Evolutionary conservation across 805 yeast species (phyloP).

Genomic region (Saccharomycopsis amapae): DNA sequence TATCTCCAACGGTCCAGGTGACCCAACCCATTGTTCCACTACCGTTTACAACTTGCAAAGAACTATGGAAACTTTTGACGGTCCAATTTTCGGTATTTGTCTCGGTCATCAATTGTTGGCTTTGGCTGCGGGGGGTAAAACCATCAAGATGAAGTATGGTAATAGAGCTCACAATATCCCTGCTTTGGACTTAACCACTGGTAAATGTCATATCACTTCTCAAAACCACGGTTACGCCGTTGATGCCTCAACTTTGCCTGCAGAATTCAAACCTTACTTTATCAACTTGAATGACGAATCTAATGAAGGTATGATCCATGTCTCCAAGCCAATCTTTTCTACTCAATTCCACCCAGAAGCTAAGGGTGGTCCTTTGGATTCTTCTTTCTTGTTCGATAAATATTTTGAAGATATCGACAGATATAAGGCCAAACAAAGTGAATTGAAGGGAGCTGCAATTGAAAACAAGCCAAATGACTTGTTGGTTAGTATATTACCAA

Average conservation of each 20-base stretch:
- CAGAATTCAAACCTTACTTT: conserved; percentile 80
- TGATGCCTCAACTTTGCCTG: conserved; percentile 66
- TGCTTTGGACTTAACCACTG: conserved; percentile 80
- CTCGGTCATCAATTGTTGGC: conserved; percentile 96
- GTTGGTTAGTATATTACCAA: conserved; percentile 56
- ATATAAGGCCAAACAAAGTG: conserved; percentile 41
- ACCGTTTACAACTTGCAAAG: conserved; percentile 70
- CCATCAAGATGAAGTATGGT: conserved; percentile 91
- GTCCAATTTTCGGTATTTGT: conserved; percentile 97
- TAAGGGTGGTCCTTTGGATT: conserved; percentile 97
- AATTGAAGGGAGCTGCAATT: conserved; percentile 33
- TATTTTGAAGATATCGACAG: conserved; percentile 64
- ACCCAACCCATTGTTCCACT: conserved; percentile 81
- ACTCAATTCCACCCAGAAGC: conserved; percentile 99
- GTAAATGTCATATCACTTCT: conserved; percentile 95
- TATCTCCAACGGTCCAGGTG: conserved; percentile 96
- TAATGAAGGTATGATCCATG: conserved; percentile 96
- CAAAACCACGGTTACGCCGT: conserved; percentile 99
- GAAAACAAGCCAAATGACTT: conserved; percentile 39
- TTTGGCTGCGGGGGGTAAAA: conserved; percentile 89
- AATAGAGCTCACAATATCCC: conserved; percentile 99
- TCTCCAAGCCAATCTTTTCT: conserved; percentile 80
- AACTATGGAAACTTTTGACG: conserved; percentile 58
- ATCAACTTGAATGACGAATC: conserved; percentile 91
- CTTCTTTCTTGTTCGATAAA: conserved; percentile 84